phyloP scores from a whole-genome alignment of 805 yeast genomes.

The Helenozyma rhizophorensis region DNA sequence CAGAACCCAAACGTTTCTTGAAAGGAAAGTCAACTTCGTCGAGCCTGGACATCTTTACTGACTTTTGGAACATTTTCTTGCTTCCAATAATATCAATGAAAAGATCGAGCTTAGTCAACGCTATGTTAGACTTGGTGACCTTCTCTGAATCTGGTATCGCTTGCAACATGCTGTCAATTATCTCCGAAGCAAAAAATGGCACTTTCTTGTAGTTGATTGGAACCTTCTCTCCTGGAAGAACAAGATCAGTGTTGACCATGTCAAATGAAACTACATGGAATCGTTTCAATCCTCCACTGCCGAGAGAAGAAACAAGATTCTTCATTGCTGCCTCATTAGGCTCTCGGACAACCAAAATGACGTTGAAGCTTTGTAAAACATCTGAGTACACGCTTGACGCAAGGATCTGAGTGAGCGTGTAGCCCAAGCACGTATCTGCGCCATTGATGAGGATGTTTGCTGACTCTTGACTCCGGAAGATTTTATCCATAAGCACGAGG shows the following conservation, averaged over 20 bases:
- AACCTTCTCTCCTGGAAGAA: constrained; percentile 30
- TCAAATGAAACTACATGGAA: constrained; percentile 31
- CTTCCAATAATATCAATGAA: constrained; percentile 40
- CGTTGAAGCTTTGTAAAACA: constrained; percentile 20
- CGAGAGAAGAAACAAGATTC: constrained; percentile 16
- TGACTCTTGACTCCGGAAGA: constrained; percentile 8
- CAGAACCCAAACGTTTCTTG: constrained; percentile 12
- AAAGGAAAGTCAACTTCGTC: constrained; percentile 30
- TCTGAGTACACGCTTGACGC: constrained; percentile 23
- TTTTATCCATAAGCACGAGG: constrained; percentile 21
- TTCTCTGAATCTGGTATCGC: constrained; percentile 17
- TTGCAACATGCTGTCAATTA: constrained; percentile 29
- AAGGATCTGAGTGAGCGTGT: constrained; percentile 31
- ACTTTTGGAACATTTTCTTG: constrained; percentile 30
- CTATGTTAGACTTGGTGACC: constrained; percentile 18
- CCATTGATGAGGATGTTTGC: constrained; percentile 39
- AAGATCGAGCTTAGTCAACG: constrained; percentile 29
- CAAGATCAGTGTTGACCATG: constrained; percentile 29
- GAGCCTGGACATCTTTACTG: constrained; percentile 24
- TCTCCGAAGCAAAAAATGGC: constrained; percentile 34
- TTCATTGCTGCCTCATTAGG: constrained; percentile 16
- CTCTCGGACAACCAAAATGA: constrained; percentile 30
- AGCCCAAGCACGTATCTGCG: constrained; percentile 37
- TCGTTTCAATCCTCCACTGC: constrained; percentile 16
- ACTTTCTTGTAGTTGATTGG: constrained; percentile 35